Evolutionary conservation across 1,284 basidiomycete genomes (phyloP), one percentile per base, ranked within the genome.

Genomic region (Chalciporus sp.): DNA sequence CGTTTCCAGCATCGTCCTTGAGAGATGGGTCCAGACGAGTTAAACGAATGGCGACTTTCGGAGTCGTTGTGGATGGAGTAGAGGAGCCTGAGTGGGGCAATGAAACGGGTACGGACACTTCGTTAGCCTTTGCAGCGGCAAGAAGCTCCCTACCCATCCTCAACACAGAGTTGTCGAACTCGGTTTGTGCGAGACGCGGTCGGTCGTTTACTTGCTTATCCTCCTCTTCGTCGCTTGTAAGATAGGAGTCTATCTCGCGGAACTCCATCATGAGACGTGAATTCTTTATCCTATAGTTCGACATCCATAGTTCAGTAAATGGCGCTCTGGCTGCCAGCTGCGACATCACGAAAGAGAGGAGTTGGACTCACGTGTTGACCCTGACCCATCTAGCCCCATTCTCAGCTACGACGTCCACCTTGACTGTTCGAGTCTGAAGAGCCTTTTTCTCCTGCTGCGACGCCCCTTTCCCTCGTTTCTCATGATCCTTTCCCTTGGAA

Each of bases 381-480:
- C 91, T 78, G 33, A 91, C 85, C 92, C 91, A 94, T 9, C 77
- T 74, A 28, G 77, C 74, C 1, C 90, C 91, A 49, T 84, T 81
- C 40, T 90, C 81, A 2, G 88, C 85, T 23, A 94, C 84, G 6
- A 94, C 78, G 65, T 95, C 92, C 0, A 94, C 84, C 61, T 90
- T 92, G n/a, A 83, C 77, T 8, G 53, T 20, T 55, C 56, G 31
- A 2, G 26, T 33, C 35, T 23, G 44, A 57, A 26, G 44, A 33
- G 50, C 47, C 53, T 47, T 60, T 51, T 41, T 51, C 42, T 26
- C 26, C 49, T 40, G 19, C 33, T 27, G 39, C 14, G 58, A 51
- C 29, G 44, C 46, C 37, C 16, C 49, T 33, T 33, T 61, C 44
- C 40, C 51, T 66, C 20, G 28, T n/a, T 9, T 27, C 11, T 42